phyloP scores from a whole-genome alignment of 1,284 basidiomycete genomes.

The Ganoderma lingzhi region DNA sequence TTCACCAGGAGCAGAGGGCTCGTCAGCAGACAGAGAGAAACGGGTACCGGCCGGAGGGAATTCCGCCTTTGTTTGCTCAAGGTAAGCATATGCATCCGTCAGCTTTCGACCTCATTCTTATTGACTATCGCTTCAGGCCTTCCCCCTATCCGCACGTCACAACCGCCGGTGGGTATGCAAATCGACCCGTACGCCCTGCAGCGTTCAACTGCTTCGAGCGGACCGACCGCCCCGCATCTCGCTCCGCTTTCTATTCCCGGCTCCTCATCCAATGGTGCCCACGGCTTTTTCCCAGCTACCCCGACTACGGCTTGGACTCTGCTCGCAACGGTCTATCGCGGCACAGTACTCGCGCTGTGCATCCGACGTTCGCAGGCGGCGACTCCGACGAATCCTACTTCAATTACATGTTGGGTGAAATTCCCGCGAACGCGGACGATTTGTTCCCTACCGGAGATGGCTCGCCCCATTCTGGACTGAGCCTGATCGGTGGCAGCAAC shows the following conservation, averaged over 20 bases:
- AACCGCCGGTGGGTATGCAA: slow-evolving; percentile 9
- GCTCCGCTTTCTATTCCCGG: slow-evolving; percentile 23
- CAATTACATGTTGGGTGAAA: slow-evolving; percentile 24
- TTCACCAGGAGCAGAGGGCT: slow-evolving; percentile 60
- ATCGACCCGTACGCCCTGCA: slow-evolving; percentile 14
- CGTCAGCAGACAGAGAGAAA: slow-evolving; percentile 44
- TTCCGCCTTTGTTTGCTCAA: slow-evolving; percentile 25
- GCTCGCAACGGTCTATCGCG: slow-evolving; percentile 10
- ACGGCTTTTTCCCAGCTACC: slow-evolving; percentile 10
- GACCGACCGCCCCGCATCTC: slow-evolving; percentile 13
- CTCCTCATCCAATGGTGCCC: slow-evolving; percentile 14
- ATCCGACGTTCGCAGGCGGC: background rate
- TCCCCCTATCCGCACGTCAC: slow-evolving; percentile 22
- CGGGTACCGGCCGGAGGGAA: slow-evolving; percentile 18
- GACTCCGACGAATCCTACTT: slow-evolving; percentile 26
- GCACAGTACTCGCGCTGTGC: slow-evolving; percentile 1
- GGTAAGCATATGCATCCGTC: slow-evolving; percentile 6
- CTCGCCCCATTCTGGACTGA: slow-evolving; percentile 9
- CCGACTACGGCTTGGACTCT: slow-evolving; percentile 16
- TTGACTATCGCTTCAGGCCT: slow-evolving; percentile 12
- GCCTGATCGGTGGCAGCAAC: slow-evolving; percentile 8
- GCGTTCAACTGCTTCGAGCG: slow-evolving; percentile 15
- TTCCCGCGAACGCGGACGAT: slow-evolving; percentile 11
- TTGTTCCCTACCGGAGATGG: slow-evolving; percentile 16
- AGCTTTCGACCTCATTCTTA: background rate